Evolutionary conservation across 208 protist species (phyloP).

Genomic region (Leishmania aethiopica): DNA sequence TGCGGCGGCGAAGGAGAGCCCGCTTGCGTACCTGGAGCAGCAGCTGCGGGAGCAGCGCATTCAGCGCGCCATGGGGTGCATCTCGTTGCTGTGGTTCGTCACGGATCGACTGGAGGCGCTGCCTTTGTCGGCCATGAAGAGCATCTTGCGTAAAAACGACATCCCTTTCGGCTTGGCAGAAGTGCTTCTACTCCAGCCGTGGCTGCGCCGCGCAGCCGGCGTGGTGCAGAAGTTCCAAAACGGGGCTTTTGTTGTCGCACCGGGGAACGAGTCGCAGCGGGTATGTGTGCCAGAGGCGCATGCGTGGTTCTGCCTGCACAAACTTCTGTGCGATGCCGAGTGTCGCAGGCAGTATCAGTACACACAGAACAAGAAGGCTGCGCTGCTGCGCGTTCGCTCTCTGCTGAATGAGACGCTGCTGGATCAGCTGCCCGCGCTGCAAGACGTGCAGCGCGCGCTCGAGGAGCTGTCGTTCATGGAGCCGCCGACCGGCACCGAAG

Average conservation of each 20-base stretch:
- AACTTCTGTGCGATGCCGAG: slow-evolving; percentile 82
- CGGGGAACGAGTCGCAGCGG: slow-evolving; percentile 60
- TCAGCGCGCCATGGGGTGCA: slow-evolving; percentile 68
- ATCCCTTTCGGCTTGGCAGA: slow-evolving; percentile 81
- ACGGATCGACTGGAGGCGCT: slow-evolving; percentile 78
- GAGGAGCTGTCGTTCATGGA: slow-evolving; percentile 91
- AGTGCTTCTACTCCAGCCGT: slow-evolving; percentile 79
- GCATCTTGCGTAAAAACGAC: slow-evolving; percentile 84
- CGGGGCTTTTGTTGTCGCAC: slow-evolving; percentile 59
- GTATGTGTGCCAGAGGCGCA: slow-evolving; percentile 89
- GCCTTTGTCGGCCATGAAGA: slow-evolving; percentile 76
- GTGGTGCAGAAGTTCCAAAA: slow-evolving; percentile 68
- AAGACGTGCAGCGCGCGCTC: slow-evolving; percentile 84
- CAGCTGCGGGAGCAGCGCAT: slow-evolving; percentile 54
- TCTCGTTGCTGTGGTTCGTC: slow-evolving; percentile 92
- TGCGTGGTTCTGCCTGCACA: slow-evolving; percentile 91
- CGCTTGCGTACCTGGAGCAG: slow-evolving; percentile 31
- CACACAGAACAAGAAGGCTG: slow-evolving; percentile 83
- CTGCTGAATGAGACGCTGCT: slow-evolving; percentile 88
- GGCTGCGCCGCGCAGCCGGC: slow-evolving; percentile 60
- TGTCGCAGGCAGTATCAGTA: slow-evolving; percentile 82
- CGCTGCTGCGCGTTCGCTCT: slow-evolving; percentile 68
- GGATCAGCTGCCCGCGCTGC: slow-evolving; percentile 89
- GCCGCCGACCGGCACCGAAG: slow-evolving; percentile 85
- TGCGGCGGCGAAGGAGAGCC: slow-evolving; percentile 12